Evolutionary conservation across 2,329 filamentous ascomycete species (phyloP).

Genomic region (Onygena corvina): DNA sequence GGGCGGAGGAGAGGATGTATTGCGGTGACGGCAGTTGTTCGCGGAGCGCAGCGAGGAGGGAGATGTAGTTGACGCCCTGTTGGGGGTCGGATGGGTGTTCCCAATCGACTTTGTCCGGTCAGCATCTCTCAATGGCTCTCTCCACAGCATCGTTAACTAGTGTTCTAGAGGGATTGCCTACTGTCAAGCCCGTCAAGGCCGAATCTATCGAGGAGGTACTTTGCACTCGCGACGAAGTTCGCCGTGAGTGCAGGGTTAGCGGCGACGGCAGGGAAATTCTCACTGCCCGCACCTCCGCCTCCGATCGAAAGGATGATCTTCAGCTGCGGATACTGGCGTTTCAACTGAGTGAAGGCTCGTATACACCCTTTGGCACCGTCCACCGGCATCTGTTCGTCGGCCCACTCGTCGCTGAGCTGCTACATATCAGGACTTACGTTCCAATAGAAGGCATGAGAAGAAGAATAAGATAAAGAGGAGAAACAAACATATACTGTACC

Average conservation of each 20-base stretch:
- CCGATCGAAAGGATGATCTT: constrained; percentile 69
- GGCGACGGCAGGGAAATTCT: constrained; percentile 57
- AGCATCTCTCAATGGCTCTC: too few species aligned
- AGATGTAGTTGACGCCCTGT: constrained; percentile 59
- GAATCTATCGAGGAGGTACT: constrained; percentile 56
- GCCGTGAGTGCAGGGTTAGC: constrained; percentile 48
- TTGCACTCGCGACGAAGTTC: constrained; percentile 58
- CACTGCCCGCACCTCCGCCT: constrained; percentile 50
- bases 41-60: constrained; percentile 55
- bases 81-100: constrained; percentile 56
- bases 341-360: constrained; percentile 60
- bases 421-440: constrained; percentile 12
- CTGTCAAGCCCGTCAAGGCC: constrained; percentile 66
- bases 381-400: constrained; percentile 58
- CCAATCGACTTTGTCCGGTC: constrained; percentile 59
- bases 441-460: constrained; percentile 17
- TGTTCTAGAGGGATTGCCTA: constrained; percentile 32
- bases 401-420: constrained; percentile 68
- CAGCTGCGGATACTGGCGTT: constrained; percentile 56
- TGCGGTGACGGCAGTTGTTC: constrained; percentile 54
- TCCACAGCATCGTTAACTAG: background rate
- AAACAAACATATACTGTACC: constrained; percentile 61
- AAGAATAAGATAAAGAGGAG: too few species aligned
- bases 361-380: constrained; percentile 61
- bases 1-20: constrained; percentile 59